phyloP scores from a whole-genome alignment of 139 green algal species.

The Chlamydomonas sp. region DNA sequence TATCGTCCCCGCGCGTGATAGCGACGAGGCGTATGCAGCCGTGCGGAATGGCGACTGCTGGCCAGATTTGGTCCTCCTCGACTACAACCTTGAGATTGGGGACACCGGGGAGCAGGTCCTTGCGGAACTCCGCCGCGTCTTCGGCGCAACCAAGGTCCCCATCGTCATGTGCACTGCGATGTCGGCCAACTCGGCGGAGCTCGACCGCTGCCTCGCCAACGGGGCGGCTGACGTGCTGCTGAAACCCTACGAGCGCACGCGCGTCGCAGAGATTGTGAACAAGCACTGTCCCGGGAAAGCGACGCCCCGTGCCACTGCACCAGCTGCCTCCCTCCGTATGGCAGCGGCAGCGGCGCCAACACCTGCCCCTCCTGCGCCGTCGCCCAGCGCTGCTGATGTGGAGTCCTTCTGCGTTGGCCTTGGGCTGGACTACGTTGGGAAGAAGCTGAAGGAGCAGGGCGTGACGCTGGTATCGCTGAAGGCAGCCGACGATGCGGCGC shows the following conservation, averaged over 20 bases:
- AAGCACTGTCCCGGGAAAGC: slow-evolving; percentile 48
- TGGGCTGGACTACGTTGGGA: slow-evolving; percentile 48
- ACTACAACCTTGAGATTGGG: slow-evolving; percentile 52
- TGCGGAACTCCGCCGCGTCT: slow-evolving; percentile 22
- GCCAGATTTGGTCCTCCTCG: slow-evolving; percentile 58
- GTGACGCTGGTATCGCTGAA: slow-evolving; percentile 16
- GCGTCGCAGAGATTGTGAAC: slow-evolving; percentile 40
- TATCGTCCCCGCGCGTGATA: slow-evolving; percentile 46
- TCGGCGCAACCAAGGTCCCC: slow-evolving; percentile 33
- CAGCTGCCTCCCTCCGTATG: not conserved
- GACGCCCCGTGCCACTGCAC: not conserved
- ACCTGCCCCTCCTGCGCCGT: not conserved
- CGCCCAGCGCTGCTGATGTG: not conserved
- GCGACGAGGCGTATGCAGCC: slow-evolving; percentile 36
- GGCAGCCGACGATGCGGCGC: slow-evolving; percentile 33
- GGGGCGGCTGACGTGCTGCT: slow-evolving; percentile 50
- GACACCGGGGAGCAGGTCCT: slow-evolving; percentile 50
- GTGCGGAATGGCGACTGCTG: slow-evolving; percentile 30
- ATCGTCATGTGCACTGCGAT: slow-evolving; percentile 65
- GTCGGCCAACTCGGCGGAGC: slow-evolving; percentile 29
- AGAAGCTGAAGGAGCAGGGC: slow-evolving; percentile 48
- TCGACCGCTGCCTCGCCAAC: slow-evolving; percentile 30
- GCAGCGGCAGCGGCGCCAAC: slow-evolving; percentile 4
- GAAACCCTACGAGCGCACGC: slow-evolving; percentile 53
- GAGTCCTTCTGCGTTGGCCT: slow-evolving; percentile 35